Conservation (phyloP, 345 rosid genomes). For the Atalantia buxifolia region DNA sequence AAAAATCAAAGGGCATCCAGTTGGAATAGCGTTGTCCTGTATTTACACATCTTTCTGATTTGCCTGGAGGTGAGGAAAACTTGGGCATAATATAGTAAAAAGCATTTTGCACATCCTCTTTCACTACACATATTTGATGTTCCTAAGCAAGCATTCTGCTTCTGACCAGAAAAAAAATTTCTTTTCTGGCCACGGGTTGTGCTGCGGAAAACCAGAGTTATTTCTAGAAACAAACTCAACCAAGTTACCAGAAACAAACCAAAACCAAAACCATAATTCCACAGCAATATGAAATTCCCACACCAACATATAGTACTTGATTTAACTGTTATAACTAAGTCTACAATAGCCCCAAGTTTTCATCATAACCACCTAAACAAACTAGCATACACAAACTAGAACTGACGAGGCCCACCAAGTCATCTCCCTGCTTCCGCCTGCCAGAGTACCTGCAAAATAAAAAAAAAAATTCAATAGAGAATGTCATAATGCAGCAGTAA, state of each 20-base stretch:
- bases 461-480: neutral
- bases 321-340: slow-evolving; percentile 1
- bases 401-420: slow-evolving; percentile 21
- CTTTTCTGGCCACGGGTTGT: neutral
- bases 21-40: too few relatives aligned
- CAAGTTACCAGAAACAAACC: neutral
- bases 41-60: too few relatives aligned
- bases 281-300: neutral
- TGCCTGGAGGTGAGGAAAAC: neutral
- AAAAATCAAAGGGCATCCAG: too few relatives aligned
- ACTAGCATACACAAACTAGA: slow-evolving; percentile 15
- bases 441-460: slow-evolving; percentile 23
- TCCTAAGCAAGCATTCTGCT: neutral
- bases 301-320: neutral
- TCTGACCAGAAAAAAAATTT: neutral
- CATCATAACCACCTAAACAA: slow-evolving; percentile 10
- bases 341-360: neutral
- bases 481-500: neutral
- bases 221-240: neutral
- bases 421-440: slow-evolving; percentile 21
- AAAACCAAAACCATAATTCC: neutral
- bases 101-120: too few relatives aligned
- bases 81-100: neutral
- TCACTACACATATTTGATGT: neutral
- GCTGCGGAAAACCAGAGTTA: neutral